Evolutionary conservation across 140 eudicot genomes (phyloP).

Genomic region (Bidens hawaiensis): DNA sequence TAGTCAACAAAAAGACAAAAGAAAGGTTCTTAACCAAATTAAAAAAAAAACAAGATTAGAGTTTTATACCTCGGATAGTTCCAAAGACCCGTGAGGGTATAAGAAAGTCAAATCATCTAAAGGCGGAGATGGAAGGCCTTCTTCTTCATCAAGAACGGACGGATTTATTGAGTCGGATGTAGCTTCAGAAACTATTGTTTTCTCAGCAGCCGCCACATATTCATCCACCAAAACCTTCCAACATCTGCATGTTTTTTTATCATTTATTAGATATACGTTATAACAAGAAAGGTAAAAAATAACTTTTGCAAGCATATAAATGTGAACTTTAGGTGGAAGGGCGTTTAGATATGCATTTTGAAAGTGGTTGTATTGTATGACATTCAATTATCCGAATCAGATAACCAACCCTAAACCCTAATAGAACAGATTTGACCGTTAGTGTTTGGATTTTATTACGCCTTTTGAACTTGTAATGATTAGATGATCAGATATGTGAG

Average conservation of each 20-base stretch:
- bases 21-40: background rate
- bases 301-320: background rate
- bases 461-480: background rate
- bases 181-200: constrained; percentile 30
- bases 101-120: constrained; percentile 75
- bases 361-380: background rate
- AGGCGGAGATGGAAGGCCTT: constrained; percentile 96
- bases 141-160: constrained; percentile 65
- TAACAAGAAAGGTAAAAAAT: background rate
- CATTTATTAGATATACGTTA: constrained; percentile 3
- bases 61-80: constrained; percentile 56
- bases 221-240: constrained; percentile 80
- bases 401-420: background rate
- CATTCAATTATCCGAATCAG: background rate
- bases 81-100: constrained; percentile 53
- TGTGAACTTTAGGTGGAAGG: background rate
- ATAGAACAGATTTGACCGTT: background rate
- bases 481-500: background rate
- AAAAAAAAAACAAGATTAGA: background rate
- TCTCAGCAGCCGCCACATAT: constrained; percentile 53
- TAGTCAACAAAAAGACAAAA: constrained; percentile 23
- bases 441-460: background rate
- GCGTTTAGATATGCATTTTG: background rate
- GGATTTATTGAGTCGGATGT: constrained; percentile 71
- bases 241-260: constrained; percentile 39